A percentile compares a stretch with the other conserved stretches of the same genome.
These are phyloP conservation scores for Clavariopsis aquatica DNA, from an alignment of 495 filamentous ascomycete genomes.

Conservation along the genomic window DNA sequence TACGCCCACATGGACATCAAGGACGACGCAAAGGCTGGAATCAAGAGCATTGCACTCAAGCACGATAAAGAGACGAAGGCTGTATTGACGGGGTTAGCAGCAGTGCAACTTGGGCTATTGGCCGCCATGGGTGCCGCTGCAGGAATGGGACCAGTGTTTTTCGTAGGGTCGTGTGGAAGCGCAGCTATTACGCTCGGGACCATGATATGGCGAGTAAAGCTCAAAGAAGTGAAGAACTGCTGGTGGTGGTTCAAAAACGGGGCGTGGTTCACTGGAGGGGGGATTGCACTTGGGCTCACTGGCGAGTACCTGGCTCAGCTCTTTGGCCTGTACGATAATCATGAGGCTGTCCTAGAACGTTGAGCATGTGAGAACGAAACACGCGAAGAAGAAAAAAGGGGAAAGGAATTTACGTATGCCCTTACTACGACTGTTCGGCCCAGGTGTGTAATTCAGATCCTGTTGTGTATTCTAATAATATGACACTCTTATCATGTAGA, in stretches of 20 bases:
- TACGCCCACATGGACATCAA: constrained; percentile 99
- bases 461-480: too few relatives aligned
- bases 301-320: constrained; percentile 58
- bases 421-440: too few relatives aligned
- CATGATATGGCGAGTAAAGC: constrained; percentile 86
- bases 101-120: constrained; percentile 75
- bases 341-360: too few relatives aligned
- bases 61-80: constrained; percentile 87
- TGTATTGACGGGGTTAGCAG: constrained; percentile 73
- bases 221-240: constrained; percentile 82
- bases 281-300: constrained; percentile 62
- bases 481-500: too few relatives aligned
- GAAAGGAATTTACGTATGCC: too few relatives aligned
- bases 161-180: constrained; percentile 79
- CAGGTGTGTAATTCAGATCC: too few relatives aligned
- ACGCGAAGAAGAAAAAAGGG: too few relatives aligned
- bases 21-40: constrained; percentile 88
- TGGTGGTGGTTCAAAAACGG: constrained; percentile 97
- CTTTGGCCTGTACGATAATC: background rate
- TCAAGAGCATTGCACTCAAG: constrained; percentile 90
- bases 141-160: constrained; percentile 83
- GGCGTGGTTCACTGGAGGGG: constrained; percentile 68
- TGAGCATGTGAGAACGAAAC: too few relatives aligned
- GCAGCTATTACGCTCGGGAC: constrained; percentile 70
- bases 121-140: constrained; percentile 70